Evolutionary conservation across 805 yeast species (phyloP), one percentile per base, ranked within the genome.

Genomic region (Zygoascus ofunaensis): DNA sequence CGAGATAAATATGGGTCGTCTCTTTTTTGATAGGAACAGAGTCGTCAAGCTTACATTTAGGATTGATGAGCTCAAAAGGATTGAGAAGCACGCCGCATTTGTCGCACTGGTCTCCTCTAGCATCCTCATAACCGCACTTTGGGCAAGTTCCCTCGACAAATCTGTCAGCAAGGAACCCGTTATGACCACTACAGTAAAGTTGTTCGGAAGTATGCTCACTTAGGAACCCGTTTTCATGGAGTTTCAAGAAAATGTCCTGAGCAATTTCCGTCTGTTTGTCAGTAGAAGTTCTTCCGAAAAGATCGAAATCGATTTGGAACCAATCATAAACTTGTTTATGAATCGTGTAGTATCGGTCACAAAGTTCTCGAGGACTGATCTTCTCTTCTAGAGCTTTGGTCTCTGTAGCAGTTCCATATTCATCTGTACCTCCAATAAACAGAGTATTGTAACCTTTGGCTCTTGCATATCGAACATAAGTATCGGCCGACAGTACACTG

Each of bases 91-190:
- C 67, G 53, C 98, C 99, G 72, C 99, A 92, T 58, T 81, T 81
- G 65, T 92, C 99, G 75, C 99, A 92, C 71, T 92, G 99, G 65
- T 92, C 99, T 56, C 99, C 99, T 65, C 98, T 80, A 26, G 99
- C 99, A 63, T 92, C 98, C 50, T 84, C 95, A 62, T 87, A 92
- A 37, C 72, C 76, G 71, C 99, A 92, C 65, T 82, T 82, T 47
- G 97, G 97, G 70, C 99, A 92, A 41, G 80, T 85, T 55, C 99
- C 99, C 68, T 92, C 97, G 30, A 92, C 98, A 57, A 77, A 92
- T 63, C 99, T 74, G 63, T 92, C 99, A 46, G 99, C 98, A 48
- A 92, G 72, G 66, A 79, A 92, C 3, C 95, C 87, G 33, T 87
- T 72, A 67, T 92, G 99, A 46, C 74, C 79, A 42, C 86, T 84